Percentiles rank a stretch among this genome's conserved stretches.
phyloP scores from a whole-genome alignment of 495 filamentous ascomycete species.

The Amorphotheca resinae region DNA sequence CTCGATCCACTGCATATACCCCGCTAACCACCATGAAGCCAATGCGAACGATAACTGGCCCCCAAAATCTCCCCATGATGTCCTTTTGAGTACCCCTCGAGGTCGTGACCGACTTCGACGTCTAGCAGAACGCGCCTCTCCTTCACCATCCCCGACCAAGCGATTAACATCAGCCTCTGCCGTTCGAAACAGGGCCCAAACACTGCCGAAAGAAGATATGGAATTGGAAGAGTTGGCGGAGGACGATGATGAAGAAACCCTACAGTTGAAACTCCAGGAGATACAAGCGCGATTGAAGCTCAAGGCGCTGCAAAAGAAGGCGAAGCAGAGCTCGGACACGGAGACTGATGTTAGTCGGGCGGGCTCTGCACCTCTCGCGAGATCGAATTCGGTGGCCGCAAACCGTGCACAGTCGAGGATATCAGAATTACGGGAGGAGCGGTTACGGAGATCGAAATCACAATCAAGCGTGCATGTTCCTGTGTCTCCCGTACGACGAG shows the following conservation, averaged over 20 bases:
- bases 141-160: conserved; percentile 53
- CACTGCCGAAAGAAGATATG: conserved; percentile 5
- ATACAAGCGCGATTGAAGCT: conserved; percentile 82
- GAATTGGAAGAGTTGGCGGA: conserved; percentile 31
- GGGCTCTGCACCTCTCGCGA: conserved; percentile 2
- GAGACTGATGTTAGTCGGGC: conserved; percentile 10
- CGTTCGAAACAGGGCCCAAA: conserved; percentile 21
- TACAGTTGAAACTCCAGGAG: conserved; percentile 69
- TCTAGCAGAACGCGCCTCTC: conserved; percentile 47
- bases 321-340: conserved; percentile 23
- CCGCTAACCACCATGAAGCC: not conserved
- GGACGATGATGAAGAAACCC: conserved; percentile 81
- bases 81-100: conserved; percentile 65
- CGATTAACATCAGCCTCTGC: conserved; percentile 6
- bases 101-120: conserved; percentile 61
- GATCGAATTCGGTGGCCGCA: conserved; percentile 18
- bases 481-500: conserved; percentile 56
- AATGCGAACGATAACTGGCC: conserved; percentile 54
- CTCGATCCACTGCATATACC: not conserved
- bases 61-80: conserved; percentile 75
- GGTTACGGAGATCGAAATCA: conserved; percentile 23
- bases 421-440: conserved; percentile 18
- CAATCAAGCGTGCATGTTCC: conserved; percentile 59
- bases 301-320: conserved; percentile 65
- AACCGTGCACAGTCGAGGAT: conserved; percentile 17